phyloP scores from a whole-genome alignment of 2,329 filamentous ascomycete species.

The Trichothecium roseum region DNA sequence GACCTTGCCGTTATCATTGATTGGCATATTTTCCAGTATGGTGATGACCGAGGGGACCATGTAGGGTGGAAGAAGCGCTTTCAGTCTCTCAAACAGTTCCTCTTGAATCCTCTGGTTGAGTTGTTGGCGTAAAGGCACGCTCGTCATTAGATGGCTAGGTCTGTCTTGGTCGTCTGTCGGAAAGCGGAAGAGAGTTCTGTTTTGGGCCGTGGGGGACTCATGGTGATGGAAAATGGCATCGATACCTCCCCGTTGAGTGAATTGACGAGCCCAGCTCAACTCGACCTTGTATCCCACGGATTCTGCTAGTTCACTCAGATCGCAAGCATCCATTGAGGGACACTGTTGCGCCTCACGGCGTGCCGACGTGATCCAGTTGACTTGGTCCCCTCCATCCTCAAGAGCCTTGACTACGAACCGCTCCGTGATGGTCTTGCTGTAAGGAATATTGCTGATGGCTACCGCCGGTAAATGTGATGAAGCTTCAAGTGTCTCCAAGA shows the following conservation, averaged over 20 bases:
- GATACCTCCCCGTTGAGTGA: slow-evolving; percentile 9
- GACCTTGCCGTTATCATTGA: slow-evolving; percentile 11
- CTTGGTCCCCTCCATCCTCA: slow-evolving; percentile 1
- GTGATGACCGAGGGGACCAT: slow-evolving; percentile 10
- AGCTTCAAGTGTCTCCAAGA: slow-evolving; percentile 5
- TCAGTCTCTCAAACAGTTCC: neutral
- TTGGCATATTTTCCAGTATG: slow-evolving; percentile 9
- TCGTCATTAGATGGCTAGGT: neutral
- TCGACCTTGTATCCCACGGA: slow-evolving; percentile 33
- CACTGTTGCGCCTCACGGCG: slow-evolving; percentile 1
- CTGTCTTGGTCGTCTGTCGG: slow-evolving; percentile 5
- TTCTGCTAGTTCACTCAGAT: slow-evolving; percentile 12
- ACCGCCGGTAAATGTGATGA: neutral
- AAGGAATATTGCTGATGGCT: slow-evolving; percentile 14
- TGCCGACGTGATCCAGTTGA: slow-evolving; percentile 3
- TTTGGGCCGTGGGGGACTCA: slow-evolving; percentile 10
- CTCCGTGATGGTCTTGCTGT: slow-evolving; percentile 19
- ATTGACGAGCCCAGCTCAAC: slow-evolving; percentile 27
- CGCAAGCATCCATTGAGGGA: slow-evolving; percentile 7
- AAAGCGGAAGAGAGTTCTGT: slow-evolving; percentile 6
- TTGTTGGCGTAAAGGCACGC: slow-evolving; percentile 1
- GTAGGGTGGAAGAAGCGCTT: slow-evolving; percentile 4
- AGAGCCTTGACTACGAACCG: slow-evolving; percentile 9
- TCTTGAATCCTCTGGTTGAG: neutral
- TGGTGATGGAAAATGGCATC: slow-evolving; percentile 19